These are phyloP conservation scores for Lunasporangiospora selenospora DNA, from an alignment of 192 early-diverging fungal genomes.

Conservation along the genomic window DNA sequence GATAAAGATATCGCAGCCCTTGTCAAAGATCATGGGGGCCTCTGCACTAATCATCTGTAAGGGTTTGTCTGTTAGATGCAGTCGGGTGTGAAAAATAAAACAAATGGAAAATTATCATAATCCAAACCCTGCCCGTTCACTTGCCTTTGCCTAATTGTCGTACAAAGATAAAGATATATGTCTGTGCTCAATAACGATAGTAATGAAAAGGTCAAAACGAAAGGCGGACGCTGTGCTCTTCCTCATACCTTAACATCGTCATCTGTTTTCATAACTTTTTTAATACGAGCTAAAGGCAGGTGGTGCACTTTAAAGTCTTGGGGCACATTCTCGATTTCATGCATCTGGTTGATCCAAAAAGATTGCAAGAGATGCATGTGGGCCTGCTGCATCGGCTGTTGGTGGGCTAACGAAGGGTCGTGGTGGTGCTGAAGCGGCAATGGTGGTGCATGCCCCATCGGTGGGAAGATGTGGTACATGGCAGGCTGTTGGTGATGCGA, in stretches of 20 bases:
- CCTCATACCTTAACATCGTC: constrained; percentile 88
- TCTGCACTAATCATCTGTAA: constrained; percentile 70
- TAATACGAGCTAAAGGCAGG: constrained; percentile 93
- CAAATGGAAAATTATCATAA: too few relatives aligned
- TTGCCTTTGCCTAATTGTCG: too few relatives aligned
- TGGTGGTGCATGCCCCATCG: constrained; percentile 43
- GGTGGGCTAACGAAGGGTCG: constrained; percentile 31
- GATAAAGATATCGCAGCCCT: constrained; percentile 98
- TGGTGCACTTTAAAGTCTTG: constrained; percentile 92
- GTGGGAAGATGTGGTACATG: constrained; percentile 36
- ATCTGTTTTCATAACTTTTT: constrained; percentile 99
- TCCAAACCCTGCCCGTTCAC: too few relatives aligned
- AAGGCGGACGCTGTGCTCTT: too few relatives aligned
- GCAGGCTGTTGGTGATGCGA: constrained; percentile 10
- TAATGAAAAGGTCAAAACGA: too few relatives aligned
- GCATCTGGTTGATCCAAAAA: constrained; percentile 78
- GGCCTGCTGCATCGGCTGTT: constrained; percentile 46
- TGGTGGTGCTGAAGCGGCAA: constrained; percentile 36
- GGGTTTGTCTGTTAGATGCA: too few relatives aligned
- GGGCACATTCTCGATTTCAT: constrained; percentile 65
- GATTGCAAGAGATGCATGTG: constrained; percentile 50
- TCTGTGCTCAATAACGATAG: too few relatives aligned
- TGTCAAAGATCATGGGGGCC: constrained; percentile 93
- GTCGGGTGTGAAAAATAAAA: constrained; percentile 3
- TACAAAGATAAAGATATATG: too few relatives aligned